These are phyloP conservation scores for Cardamine resedifolia DNA, from an alignment of 345 rosid species.

Conservation along the genomic window DNA sequence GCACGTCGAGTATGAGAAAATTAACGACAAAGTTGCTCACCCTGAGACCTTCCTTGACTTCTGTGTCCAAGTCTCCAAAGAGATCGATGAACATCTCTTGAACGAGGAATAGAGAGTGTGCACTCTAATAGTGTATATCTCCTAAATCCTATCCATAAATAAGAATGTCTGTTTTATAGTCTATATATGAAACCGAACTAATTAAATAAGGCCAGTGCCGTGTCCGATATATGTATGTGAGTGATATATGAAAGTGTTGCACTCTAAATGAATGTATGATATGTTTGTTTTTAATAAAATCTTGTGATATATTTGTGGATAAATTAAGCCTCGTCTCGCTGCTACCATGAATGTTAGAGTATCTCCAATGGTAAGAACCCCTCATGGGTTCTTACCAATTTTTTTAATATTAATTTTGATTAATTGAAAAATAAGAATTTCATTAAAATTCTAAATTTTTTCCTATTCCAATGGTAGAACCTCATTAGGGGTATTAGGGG, in stretches of 20 bases:
- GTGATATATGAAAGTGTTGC: background rate
- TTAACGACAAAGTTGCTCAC: conserved; percentile 13
- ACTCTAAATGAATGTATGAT: background rate
- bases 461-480: too few species aligned
- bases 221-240: too few species aligned
- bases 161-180: background rate
- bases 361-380: too few species aligned
- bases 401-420: too few species aligned
- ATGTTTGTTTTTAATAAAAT: background rate
- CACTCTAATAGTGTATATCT: background rate
- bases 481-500: too few species aligned
- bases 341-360: background rate
- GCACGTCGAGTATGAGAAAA: conserved; percentile 32
- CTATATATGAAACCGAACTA: too few species aligned
- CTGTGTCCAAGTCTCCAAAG: conserved; percentile 8
- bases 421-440: too few species aligned
- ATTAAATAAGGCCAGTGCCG: too few species aligned
- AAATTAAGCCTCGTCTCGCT: background rate
- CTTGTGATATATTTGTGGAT: background rate
- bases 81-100: conserved; percentile 22
- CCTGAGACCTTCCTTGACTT: conserved; percentile 31
- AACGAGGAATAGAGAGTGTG: conserved; percentile 26
- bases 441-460: too few species aligned
- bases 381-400: too few species aligned
- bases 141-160: background rate